Base-by-base conservation (phyloP, 768 basidiomycete species). In the Leccinellum albellum region DNA sequence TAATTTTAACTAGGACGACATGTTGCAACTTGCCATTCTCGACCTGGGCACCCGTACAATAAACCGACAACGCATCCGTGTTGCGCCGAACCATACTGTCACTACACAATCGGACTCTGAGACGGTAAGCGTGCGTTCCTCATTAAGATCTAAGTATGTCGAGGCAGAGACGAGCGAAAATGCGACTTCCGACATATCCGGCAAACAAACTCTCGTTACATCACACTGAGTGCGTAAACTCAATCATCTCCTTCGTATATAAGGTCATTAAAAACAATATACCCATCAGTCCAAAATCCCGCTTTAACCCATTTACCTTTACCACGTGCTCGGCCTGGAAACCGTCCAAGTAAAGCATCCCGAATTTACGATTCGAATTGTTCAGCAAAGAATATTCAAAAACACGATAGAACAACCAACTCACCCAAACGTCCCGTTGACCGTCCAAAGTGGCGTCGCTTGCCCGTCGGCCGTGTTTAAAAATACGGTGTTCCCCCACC, bases 401-500 rank as follows among this genome's bases (percentile, higher is more conserved):
- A 42, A 12, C 20, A 42, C 5, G 10, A 20, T 9, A 20, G 20
- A 20, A 42, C 40, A 20, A 42, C 4, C 12, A 42, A 62, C 70
- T 62, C 49, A 71, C 70, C 70, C 70, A 51, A 73, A 71, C 8
- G 68, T 73, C 4, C 58, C 52, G 13, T 66, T 58, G 5, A 37
- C n/a, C 5, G 46, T 17, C 9, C 21, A 37, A 1, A 72, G 56
- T 0, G 70, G 56, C 35, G 56, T 51, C 3, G 47, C 21, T 3
- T n/a, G 28, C 15, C 53, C 65, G 49, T 77, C 75, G 3, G 64
- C 75, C 1, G 72, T 76, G 0, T 70, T 70, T 46, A 54, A 6
- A 56, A 57, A 70, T 7, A 72, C 66, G 58, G 73, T 79, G 61
- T 89, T 89, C 12, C 88, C 88, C 87, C 87, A 89, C 88, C 88